Conservation (phyloP, 805 yeast species). For the Saccharomycopsis fibuligera region DNA sequence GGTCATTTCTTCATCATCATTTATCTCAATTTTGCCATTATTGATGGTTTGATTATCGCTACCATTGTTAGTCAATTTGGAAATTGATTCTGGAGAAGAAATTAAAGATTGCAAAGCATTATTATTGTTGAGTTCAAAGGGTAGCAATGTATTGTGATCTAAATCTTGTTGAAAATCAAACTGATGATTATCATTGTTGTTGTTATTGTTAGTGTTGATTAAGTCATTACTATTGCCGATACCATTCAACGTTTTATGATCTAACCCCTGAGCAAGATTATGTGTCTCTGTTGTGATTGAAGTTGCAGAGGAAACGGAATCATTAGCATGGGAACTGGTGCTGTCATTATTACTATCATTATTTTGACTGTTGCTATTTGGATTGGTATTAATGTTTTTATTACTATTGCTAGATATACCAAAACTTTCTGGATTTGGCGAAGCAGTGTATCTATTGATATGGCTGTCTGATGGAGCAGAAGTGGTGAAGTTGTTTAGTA, state of each 20-base stretch:
- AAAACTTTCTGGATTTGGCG: too few relatives aligned
- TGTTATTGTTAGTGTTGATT: background rate
- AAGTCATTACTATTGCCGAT: too few relatives aligned
- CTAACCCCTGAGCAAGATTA: too few relatives aligned
- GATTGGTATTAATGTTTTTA: too few relatives aligned
- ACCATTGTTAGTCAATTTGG: background rate
- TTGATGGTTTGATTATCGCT: too few relatives aligned
- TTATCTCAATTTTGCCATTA: too few relatives aligned
- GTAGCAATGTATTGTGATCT: too few relatives aligned
- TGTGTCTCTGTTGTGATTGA: background rate
- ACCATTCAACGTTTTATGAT: too few relatives aligned
- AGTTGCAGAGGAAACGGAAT: conserved; percentile 2
- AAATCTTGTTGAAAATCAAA: background rate
- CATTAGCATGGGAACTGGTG: background rate
- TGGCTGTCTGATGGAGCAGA: background rate
- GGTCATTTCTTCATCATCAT: background rate
- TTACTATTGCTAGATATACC: too few relatives aligned
- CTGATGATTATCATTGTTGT: background rate
- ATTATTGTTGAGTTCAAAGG: too few relatives aligned
- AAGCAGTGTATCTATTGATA: too few relatives aligned
- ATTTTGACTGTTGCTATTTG: too few relatives aligned
- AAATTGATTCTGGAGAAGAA: background rate
- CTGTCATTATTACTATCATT: conserved; percentile 1
- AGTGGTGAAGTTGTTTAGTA: conserved; percentile 7
- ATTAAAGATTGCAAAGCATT: background rate